Conservation (phyloP, 345 rosid genomes). For the Capsella bursapastoris region DNA sequence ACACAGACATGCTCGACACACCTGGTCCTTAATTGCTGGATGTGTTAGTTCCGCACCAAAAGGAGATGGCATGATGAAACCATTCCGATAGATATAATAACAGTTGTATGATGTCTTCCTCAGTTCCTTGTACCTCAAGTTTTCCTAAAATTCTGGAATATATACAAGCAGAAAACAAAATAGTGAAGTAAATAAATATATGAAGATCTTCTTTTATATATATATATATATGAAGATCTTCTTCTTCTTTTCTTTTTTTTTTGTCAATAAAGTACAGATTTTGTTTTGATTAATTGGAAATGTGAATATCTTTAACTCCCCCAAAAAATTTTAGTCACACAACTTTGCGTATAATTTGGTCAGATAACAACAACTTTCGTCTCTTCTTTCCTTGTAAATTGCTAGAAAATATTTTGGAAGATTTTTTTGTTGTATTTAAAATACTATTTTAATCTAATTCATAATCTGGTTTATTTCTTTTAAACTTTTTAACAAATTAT, state of each 20-base stretch:
- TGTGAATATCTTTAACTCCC: neutral
- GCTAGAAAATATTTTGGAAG: constrained; percentile 10
- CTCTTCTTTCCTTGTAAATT: neutral
- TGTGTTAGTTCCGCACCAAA: too few species aligned
- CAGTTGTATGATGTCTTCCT: neutral
- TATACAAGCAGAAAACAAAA: neutral
- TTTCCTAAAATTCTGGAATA: neutral
- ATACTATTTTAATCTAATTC: neutral
- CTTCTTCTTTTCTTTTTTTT: neutral
- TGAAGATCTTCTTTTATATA: neutral
- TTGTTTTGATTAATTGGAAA: neutral
- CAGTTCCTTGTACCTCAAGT: constrained; percentile 30
- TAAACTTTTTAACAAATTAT: neutral
- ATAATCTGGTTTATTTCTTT: neutral
- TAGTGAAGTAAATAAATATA: neutral
- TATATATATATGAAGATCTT: neutral
- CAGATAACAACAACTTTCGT: constrained; percentile 2
- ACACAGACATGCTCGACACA: too few species aligned
- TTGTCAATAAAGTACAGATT: constrained; percentile 19
- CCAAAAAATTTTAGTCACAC: neutral
- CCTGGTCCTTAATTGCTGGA: too few species aligned
- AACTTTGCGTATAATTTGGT: neutral
- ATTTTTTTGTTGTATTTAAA: neutral
- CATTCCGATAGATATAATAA: neutral
- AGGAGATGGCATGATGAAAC: neutral